These are phyloP conservation scores for Orbilia brochopaga DNA, from an alignment of 2,329 filamentous ascomycete genomes.

Conservation along the genomic window DNA sequence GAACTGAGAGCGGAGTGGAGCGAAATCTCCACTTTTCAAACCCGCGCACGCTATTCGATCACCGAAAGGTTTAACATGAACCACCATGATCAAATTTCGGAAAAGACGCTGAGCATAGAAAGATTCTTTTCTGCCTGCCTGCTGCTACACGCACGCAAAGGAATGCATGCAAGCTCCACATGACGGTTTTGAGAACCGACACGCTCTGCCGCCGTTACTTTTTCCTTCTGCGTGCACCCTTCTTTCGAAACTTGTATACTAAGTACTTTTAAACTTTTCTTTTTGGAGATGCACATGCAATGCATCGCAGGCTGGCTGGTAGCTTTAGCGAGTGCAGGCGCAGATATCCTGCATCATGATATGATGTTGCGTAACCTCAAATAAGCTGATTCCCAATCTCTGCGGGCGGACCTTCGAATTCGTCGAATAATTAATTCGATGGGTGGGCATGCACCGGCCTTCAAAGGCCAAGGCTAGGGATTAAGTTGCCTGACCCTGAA, in stretches of 20 bases:
- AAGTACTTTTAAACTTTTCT: too few relatives aligned
- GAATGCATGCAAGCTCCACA: conserved; percentile 37
- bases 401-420: background rate
- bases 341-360: conserved; percentile 17
- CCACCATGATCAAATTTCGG: conserved; percentile 18
- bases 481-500: conserved; percentile 18
- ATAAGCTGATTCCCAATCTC: conserved; percentile 13
- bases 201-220: background rate
- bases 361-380: conserved; percentile 45
- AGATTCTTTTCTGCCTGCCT: too few relatives aligned
- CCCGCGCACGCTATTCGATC: conserved; percentile 25
- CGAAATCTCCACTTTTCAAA: conserved; percentile 35
- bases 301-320: conserved; percentile 6
- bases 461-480: conserved; percentile 23
- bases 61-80: conserved; percentile 1
- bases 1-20: conserved; percentile 36
- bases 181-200: conserved; percentile 31
- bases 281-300: background rate
- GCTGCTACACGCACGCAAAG: background rate
- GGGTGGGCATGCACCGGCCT: background rate
- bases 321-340: conserved; percentile 26
- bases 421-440: too few relatives aligned
- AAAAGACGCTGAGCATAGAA: conserved; percentile 27
- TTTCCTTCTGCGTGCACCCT: background rate
- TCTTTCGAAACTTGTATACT: too few relatives aligned